Percentiles rank a stretch among this genome's conserved stretches.
Conservation (phyloP, 2,329 filamentous ascomycete genomes). For the Macrophomina tecta region DNA sequence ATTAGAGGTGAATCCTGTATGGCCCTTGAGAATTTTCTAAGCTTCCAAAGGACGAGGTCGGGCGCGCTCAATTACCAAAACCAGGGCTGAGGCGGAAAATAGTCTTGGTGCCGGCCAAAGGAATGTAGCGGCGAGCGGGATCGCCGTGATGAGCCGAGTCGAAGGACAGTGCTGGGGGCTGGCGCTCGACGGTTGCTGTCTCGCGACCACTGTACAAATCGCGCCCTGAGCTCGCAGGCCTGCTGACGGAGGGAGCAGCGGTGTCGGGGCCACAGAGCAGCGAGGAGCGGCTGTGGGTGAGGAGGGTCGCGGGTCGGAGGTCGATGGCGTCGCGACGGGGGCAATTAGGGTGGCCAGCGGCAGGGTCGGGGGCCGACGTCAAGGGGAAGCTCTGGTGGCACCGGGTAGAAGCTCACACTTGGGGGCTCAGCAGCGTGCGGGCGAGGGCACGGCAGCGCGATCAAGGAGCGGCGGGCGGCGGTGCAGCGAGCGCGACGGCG, state of each 20-base stretch:
- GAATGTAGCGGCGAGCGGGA: conserved; percentile 44
- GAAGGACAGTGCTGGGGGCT: conserved; percentile 15
- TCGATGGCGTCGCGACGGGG: conserved; percentile 13
- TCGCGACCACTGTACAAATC: conserved; percentile 33
- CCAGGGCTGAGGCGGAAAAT: conserved; percentile 44
- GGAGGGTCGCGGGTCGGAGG: background rate
- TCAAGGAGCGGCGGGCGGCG: conserved; percentile 26
- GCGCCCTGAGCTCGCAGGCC: conserved; percentile 37
- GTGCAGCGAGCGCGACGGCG: conserved; percentile 4
- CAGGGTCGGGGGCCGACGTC: conserved; percentile 19
- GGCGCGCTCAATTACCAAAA: conserved; percentile 45
- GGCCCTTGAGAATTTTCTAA: conserved; percentile 26
- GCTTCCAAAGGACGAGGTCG: conserved; percentile 15
- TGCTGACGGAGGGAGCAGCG: conserved; percentile 34
- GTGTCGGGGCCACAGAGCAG: conserved; percentile 8
- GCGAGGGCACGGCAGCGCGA: conserved; percentile 5
- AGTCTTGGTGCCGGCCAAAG: conserved; percentile 49
- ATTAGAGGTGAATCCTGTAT: conserved; percentile 60
- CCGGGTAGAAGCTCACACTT: background rate
- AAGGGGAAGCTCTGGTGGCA: conserved; percentile 21
- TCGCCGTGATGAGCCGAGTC: conserved; percentile 35
- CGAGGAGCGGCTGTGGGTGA: background rate
- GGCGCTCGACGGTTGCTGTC: conserved; percentile 22
- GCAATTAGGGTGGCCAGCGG: conserved; percentile 20
- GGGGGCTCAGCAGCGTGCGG: background rate